phyloP scores from a whole-genome alignment of 768 basidiomycete species.

The Candolleomyces aberdarensis region DNA sequence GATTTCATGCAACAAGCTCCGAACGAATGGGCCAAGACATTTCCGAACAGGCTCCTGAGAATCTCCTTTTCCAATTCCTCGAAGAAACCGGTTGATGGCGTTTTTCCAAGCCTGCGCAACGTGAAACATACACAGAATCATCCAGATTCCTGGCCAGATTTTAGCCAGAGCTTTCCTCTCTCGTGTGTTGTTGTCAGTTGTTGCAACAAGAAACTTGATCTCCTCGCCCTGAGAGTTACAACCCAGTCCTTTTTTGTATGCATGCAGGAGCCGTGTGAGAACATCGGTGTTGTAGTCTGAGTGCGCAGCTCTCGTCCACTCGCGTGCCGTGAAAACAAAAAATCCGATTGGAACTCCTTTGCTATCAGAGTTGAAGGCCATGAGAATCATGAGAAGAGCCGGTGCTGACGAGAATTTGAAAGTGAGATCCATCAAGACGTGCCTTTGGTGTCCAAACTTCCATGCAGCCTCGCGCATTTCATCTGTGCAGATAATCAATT shows the following conservation, averaged over 20 bases:
- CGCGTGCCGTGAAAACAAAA: constrained; percentile 20
- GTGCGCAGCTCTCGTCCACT: constrained; percentile 19
- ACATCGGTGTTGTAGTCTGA: constrained; percentile 20
- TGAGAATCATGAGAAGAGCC: constrained; percentile 26
- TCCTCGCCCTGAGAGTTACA: constrained; percentile 13
- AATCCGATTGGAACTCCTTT: constrained; percentile 29
- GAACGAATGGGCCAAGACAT: constrained; percentile 17
- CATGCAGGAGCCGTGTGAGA: constrained; percentile 13
- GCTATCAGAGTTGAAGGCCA: constrained; percentile 26
- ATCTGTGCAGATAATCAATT: constrained; percentile 16
- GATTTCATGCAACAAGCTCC: constrained; percentile 19
- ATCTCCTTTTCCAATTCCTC: constrained; percentile 22
- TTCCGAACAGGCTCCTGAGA: constrained; percentile 12
- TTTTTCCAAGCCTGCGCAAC: constrained; percentile 32
- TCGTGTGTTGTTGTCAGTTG: constrained; percentile 28
- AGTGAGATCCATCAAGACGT: constrained; percentile 22
- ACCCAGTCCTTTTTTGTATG: constrained; percentile 17
- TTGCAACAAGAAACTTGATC: constrained; percentile 18
- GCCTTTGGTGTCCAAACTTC: constrained; percentile 21
- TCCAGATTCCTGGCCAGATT: constrained; percentile 16
- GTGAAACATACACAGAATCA: constrained; percentile 35
- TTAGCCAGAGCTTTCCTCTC: constrained; percentile 21
- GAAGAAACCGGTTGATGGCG: constrained; percentile 21
- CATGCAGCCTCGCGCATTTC: constrained; percentile 17
- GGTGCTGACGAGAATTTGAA: constrained; percentile 20